A percentile compares a stretch with the other conserved stretches of the same genome.
Evolutionary conservation across 352 stramenopile species (phyloP).

Genomic region (Thalassiosira sp.): DNA sequence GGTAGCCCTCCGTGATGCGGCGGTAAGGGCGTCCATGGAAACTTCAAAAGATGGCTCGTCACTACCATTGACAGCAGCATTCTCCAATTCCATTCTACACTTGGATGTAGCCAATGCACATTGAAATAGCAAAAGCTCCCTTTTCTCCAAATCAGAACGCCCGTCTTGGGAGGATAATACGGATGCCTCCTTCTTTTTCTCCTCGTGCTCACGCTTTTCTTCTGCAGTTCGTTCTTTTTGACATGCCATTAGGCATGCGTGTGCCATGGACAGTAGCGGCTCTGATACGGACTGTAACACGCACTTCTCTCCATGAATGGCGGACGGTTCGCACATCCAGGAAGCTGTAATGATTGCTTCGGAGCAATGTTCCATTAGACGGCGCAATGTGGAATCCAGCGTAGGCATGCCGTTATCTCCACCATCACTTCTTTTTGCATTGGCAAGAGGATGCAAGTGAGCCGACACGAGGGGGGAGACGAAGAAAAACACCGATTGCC

Average conservation of each 20-base stretch:
- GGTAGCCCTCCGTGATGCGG: slow-evolving; percentile 23
- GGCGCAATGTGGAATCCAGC: slow-evolving; percentile 6
- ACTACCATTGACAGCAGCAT: slow-evolving; percentile 2
- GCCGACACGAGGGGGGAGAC: slow-evolving; percentile 33
- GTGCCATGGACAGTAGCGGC: slow-evolving; percentile 20
- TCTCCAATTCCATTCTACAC: slow-evolving; percentile 25
- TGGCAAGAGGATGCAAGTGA: slow-evolving; percentile 15
- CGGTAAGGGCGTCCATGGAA: slow-evolving; percentile 13
- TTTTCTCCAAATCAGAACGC: slow-evolving; percentile 28
- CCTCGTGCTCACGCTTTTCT: slow-evolving; percentile 5
- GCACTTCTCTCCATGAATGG: background rate
- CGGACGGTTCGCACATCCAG: slow-evolving; percentile 44
- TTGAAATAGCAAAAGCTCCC: slow-evolving; percentile 27
- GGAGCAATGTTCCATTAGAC: slow-evolving; percentile 32
- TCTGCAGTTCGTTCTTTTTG: slow-evolving; percentile 9
- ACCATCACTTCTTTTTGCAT: background rate
- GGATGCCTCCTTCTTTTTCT: slow-evolving; percentile 17
- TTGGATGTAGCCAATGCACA: slow-evolving; percentile 37
- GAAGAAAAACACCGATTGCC: slow-evolving; percentile 33
- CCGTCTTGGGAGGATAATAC: slow-evolving; percentile 25
- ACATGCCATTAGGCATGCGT: slow-evolving; percentile 26
- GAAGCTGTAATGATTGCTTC: slow-evolving; percentile 29
- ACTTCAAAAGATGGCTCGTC: background rate
- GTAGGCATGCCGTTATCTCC: too few relatives aligned
- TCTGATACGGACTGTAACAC: background rate